Evolutionary conservation across 345 rosid species (phyloP).

Genomic region (Lepidium africanum): DNA sequence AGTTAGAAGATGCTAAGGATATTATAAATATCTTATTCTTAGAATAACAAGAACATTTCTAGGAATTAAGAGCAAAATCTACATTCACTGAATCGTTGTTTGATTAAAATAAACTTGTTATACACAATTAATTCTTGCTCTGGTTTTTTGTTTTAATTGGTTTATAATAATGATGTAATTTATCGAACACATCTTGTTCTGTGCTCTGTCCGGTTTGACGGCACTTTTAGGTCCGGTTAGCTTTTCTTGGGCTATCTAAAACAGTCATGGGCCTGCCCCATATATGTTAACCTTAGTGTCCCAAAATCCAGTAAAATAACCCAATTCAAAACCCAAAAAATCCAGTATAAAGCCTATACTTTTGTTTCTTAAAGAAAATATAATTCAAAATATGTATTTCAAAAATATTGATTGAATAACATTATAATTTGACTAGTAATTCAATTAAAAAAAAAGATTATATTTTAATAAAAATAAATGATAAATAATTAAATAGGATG

Average conservation of each 20-base stretch:
- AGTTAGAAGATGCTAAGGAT: background rate
- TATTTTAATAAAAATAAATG: background rate
- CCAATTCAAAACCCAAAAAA: background rate
- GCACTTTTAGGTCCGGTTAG: background rate
- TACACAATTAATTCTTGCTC: background rate
- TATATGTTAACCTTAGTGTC: background rate
- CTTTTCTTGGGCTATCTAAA: background rate
- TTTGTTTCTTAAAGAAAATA: background rate
- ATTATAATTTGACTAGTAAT: background rate
- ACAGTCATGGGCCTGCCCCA: background rate
- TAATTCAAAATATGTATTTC: no score
- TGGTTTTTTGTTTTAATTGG: background rate
- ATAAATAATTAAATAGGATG: background rate
- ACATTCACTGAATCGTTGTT: background rate
- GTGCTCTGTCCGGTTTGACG: no score
- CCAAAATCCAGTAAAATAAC: background rate
- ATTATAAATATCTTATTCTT: background rate
- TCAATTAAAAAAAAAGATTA: background rate
- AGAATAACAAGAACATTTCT: constrained; percentile 1
- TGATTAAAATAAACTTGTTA: constrained; percentile 5
- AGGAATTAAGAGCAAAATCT: background rate
- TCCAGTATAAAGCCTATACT: background rate
- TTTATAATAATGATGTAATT: no score
- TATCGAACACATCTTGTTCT: no score
- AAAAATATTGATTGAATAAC: background rate